Evolutionary conservation across 176 grass and related monocot genomes (phyloP), one percentile per base, ranked within the genome.

Genomic region (Zea luxurians): DNA sequence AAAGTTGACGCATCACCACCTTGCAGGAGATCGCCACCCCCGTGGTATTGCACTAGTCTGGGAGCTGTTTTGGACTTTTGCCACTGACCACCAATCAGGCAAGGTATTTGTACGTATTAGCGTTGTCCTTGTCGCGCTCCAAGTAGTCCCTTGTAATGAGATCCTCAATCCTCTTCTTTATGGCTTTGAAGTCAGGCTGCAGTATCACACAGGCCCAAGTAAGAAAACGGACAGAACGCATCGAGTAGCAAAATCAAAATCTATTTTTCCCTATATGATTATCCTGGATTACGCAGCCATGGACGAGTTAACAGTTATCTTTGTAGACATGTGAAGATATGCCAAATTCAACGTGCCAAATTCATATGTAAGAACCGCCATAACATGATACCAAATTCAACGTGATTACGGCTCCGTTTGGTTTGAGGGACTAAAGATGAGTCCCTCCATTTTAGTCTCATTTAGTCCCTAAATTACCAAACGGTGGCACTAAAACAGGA

Each of bases 161-260:
- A 86, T 94, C 88, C 75, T 91, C 88, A 8, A 94, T 91, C 53
- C 88, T 40, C 61, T 94, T 91, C 80, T 94, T 94, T 41, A 94
- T 94, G 27, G 86, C 86, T 80, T 89, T 94, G 17, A 94, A 86
- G 73, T 94, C 92, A 17, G 92, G 92, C 92, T 94, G 88, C 16
- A 64, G 43, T 2, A 63, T 12, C 6, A 43, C 43, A 71, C 4
- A 71, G 17, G 17, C 2, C 11, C 7, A 43, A 57, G 45, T 69
- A 66, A 77, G 46, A 5, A 13, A 34, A 83, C 12, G 0, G 2
- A 47, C 3, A 61, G 6, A 10, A 69, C 37, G 75, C n/a, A 21
- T 70, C 18, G 10, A 60, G 20, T 61, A 12, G 21, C 58, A 37
- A 50, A 47, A 37, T 21, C 10, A 55, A 54, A 3, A 27, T 27